Evolutionary conservation across 371 early-diverging fungal genomes (phyloP), one percentile per base, ranked within the genome.

Genomic region (Apophysomyces elegans): DNA sequence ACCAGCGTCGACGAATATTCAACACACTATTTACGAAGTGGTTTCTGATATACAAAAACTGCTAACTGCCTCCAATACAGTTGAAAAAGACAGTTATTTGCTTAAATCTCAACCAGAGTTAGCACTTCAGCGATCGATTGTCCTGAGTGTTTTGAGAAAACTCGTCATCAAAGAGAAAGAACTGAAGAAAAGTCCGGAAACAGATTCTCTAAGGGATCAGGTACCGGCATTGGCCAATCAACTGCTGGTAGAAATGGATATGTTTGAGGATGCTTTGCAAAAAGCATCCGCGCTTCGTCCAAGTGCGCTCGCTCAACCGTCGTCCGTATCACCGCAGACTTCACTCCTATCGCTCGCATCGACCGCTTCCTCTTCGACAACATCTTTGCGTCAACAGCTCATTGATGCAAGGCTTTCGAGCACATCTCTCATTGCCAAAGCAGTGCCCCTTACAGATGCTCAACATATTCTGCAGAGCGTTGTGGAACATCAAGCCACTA

Each of bases 101-200:
- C 63, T 83, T 16, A 75, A 68, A 56, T 59, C 67, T 9, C 69
- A 71, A 44, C 80, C 83, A 5, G 83, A 78, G 59, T 44, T 80
- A 18, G 75, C 77, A 12, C 65, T 71, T 11, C 83, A 83, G 45
- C 67, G 83, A 32, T 76, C 75, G 60, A 54, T 66, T 8, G 73
- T 83, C 0, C 65, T 80, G 9, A 73, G 66, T 21, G 59, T 70
- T 4, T 63, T 83, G 14, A 78, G 79, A 44, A 68, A 75, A n/a
- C 66, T 83, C 3, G 83, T 78, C 2, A 43, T 81, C n/a, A 79
- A 77, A 71, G 73, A 76, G 16, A 78, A 78, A 65, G 69, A 72
- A 36, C 37, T 73, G 46, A 75, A 73, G 37, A 68, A 59, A 54
- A 59, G 39, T n/a, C 45, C 14, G 35, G 6, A n/a, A 44, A 26